Base-by-base conservation (phyloP, 192 early-diverging fungal genomes). In the Coemansia sp. region DNA sequence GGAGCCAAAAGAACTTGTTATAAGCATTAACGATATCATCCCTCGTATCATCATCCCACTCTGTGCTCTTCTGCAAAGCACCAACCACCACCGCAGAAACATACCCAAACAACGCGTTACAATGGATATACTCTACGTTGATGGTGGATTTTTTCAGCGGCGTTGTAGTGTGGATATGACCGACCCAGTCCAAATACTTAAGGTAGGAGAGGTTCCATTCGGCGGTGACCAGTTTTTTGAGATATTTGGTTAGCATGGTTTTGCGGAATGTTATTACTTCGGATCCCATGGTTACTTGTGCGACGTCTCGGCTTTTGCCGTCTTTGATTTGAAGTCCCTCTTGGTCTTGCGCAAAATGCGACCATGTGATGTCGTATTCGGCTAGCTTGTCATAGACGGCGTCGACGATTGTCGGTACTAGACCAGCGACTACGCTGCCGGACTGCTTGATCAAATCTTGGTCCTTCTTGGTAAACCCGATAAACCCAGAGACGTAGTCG, bases 201-300 rank as follows among this genome's bases (percentile, higher is more conserved):
- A 93, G 63, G 76, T 84, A 61, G 59, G 79, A 60, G 33, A 73
- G 56, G 61, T 76, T 69, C 76, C 71, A 72, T 22, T 79, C 83
- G 30, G 65, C 58, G 0, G 77, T 84, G 7, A 89, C 84, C 28
- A 93, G 82, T 64, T 87, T 89, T 63, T 82, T 84, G 49, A 93
- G 82, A 69, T 93, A 93, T 56, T 86, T 86, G 28, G 71, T 71
- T 60, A 93, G 72, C 79, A 89, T 88, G 54, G 87, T 86, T 64
- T 92, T 93, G 62, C 92, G 83, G 83, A 93, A 93, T 61, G 87
- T 89, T 74, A 92, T 91, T 33, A 89, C 87, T n/a, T 88, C 89
- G 32, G 85, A 83, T 4, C 84, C 70, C 61, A 88, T 77, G n/a
- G 68, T 64, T 14, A 93, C 77, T 6, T 80, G 61, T 25, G 79